Base-by-base conservation (phyloP, 768 basidiomycete genomes). In the Artomyces pyxidatus region DNA sequence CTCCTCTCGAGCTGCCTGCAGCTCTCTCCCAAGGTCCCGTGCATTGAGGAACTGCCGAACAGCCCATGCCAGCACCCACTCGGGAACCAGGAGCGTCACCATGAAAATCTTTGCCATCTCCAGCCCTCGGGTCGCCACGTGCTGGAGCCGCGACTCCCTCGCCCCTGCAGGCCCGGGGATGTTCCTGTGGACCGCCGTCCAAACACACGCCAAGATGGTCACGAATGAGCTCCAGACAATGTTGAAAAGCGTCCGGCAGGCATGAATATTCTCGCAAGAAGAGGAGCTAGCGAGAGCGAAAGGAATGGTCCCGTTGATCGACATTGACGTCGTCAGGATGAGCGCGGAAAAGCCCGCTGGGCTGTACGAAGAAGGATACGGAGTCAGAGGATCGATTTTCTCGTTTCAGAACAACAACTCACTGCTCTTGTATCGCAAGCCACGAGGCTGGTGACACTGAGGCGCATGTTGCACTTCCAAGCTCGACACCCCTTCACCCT, bases 171-270 rank as follows among this genome's bases (percentile, higher is more conserved):
- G 50, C 28, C 22, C 37, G 3, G 65, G 63, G 19, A 67, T 55
- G 49, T 67, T 64, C 14, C 61, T 62, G 19, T 67, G 66, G 11
- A 64, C 45, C 7, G 58, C 50, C 11, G 55, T 57, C 66, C 65
- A 67, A n/a, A 58, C 59, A 45, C 65, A 67, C 10, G 55, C 47
- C 17, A 67, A 58, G 1, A 65, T 49, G 3, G 65, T 62, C 10
- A 55, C 48, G n/a, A 62, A n/a, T 21, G 63, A 65, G 40, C 58
- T 58, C 56, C 56, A 58, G 11, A 64, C 46, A 37, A 67, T 64
- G 39, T 52, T 45, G 23, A 12, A 10, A 16, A 45, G 22, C 14
- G 43, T 45, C 43, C 43, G 9, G 27, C 9, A 45, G 25, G 17
- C 11, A 27, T 45, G 11, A 19, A 3, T 42, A 19, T 14, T 21